Percentiles rank a stretch among this genome's conserved stretches.
phyloP scores from a whole-genome alignment of 78 protist species.

The Dictyostelium discoideum region dicty_2.7 NC_007090.3:166501-167000 shows the following conservation, averaged over 20 bases:
- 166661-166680: slow-evolving; percentile 51
- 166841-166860: slow-evolving; percentile 38
- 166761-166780: neutral
- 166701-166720: neutral
- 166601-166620: slow-evolving; percentile 72
- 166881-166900: slow-evolving; percentile 39
- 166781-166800: slow-evolving; percentile 59
- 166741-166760: neutral
- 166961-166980: neutral
- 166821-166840: slow-evolving; percentile 19
- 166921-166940: slow-evolving; percentile 75
- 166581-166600: slow-evolving; percentile 28
- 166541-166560: neutral
- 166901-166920: slow-evolving; percentile 49
- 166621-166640: slow-evolving; percentile 42
- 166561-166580: neutral
- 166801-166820: slow-evolving; percentile 69
- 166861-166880: slow-evolving; percentile 74
- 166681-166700: slow-evolving; percentile 77
- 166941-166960: slow-evolving; percentile 10
- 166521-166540: slow-evolving; percentile 69
- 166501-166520: slow-evolving; percentile 40
- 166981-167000: neutral
- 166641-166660: slow-evolving; percentile 5
- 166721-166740: neutral